Conservation (phyloP, 371 early-diverging fungal species). For the Mortierella sp. region DNA sequence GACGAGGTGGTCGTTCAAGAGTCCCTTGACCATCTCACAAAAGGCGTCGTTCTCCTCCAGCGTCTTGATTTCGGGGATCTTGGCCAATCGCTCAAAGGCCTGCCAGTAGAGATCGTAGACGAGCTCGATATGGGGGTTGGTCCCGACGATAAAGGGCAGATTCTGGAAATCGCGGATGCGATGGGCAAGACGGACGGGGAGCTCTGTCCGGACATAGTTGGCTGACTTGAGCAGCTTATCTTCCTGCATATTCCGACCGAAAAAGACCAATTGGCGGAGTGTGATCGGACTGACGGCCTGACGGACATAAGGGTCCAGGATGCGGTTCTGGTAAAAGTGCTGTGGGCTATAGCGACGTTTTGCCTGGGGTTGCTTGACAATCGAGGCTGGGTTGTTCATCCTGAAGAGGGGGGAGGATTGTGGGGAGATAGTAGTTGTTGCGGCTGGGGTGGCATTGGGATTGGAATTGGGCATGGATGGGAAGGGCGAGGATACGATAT, state of each 20-base stretch:
- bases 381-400: constrained; percentile 51
- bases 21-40: constrained; percentile 76
- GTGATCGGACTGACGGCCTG: constrained; percentile 88
- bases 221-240: constrained; percentile 88
- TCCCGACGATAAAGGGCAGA: constrained; percentile 93
- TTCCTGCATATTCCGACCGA: constrained; percentile 90
- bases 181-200: constrained; percentile 93
- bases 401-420: constrained; percentile 36
- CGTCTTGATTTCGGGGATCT: constrained; percentile 75
- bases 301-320: constrained; percentile 87
- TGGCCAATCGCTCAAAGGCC: constrained; percentile 86
- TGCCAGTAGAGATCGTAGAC: constrained; percentile 93
- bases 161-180: constrained; percentile 91
- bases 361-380: constrained; percentile 32
- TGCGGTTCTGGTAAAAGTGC: constrained; percentile 92
- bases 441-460: background rate
- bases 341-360: constrained; percentile 63
- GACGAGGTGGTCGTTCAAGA: constrained; percentile 83
- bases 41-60: constrained; percentile 83
- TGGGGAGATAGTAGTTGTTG: constrained; percentile 17
- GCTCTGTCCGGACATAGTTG: constrained; percentile 91
- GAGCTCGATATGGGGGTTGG: constrained; percentile 90
- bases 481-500: constrained; percentile 28
- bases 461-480: constrained; percentile 17
- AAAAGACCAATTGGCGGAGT: constrained; percentile 92